Base-by-base conservation (phyloP, 768 basidiomycete genomes). In the Boletus vermiculosoides region DNA sequence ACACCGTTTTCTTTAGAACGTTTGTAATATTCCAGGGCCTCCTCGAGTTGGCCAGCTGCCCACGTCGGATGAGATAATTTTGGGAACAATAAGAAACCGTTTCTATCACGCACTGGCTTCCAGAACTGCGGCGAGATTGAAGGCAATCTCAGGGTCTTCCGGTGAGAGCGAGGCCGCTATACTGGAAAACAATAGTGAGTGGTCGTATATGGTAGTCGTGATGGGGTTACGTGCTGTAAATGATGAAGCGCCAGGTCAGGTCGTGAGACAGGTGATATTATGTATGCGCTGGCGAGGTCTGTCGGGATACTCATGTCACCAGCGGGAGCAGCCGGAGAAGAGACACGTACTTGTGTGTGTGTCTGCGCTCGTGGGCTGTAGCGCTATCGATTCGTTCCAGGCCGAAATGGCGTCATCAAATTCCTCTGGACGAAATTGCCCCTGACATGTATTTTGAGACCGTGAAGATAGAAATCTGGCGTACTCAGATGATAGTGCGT, bases 221-320 rank as follows among this genome's bases (percentile, higher is more conserved):
- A 61, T 57, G 60, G 56, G 37, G 64, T 60, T 61, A 76, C 79
- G 62, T 78, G 85, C 92, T 84, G 80, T 63, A 94, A 78, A 77
- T 94, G 92, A 69, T 91, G 87, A 60, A 92, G 74, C 52, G 92
- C 92, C 58, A 94, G 84, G 79, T 93, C 90, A 64, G 92, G 91
- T 66, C 90, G 82, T 57, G 89, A 80, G 62, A 85, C 81, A 72
- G 82, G 78, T 52, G 89, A 90, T 66, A 92, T 85, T 66, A 94
- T 88, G 74, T 93, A 94, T 64, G 92, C 92, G 70, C 89, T 92
- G 51, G 92, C 92, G 47, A 94, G 78, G 76, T 94, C 91, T 94
- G 65, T 59, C 55, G 63, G 58, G 59, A 61, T 58, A 44, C 55
- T 62, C 62, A 58, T 65, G 60, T 66, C 64, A 59, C 39, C 60